A percentile compares a stretch with the other conserved stretches of the same genome.
These are phyloP conservation scores for Paecilomyces sp. DNA, from an alignment of 2,329 filamentous ascomycete species.

Conservation along the genomic window DNA sequence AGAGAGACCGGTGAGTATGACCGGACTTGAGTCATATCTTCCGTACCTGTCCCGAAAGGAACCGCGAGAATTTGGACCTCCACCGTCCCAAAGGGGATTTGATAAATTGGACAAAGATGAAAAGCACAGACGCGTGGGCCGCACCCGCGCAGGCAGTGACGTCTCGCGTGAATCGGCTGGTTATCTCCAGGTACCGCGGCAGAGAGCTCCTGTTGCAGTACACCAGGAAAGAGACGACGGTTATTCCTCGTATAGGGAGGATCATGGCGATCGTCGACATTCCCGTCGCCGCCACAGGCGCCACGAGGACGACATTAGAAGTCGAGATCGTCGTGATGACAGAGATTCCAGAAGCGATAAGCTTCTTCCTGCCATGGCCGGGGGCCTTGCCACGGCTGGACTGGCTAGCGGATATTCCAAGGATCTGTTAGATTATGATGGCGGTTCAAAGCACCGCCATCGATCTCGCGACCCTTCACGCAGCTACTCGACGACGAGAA, in stretches of 20 bases:
- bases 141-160: conserved; percentile 20
- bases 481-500: conserved; percentile 3
- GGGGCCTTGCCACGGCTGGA: conserved; percentile 29
- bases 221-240: conserved; percentile 43
- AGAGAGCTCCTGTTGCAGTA: conserved; percentile 35
- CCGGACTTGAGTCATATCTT: conserved; percentile 26
- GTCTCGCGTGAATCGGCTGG: conserved; percentile 29
- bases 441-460: conserved; percentile 14
- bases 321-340: conserved; percentile 4
- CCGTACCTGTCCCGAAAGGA: conserved; percentile 20
- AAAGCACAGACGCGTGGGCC: conserved; percentile 15
- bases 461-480: conserved; percentile 10
- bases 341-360: conserved; percentile 9
- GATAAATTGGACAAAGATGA: conserved; percentile 26
- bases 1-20: conserved; percentile 33
- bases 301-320: conserved; percentile 11
- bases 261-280: conserved; percentile 37
- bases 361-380: conserved; percentile 9
- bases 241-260: conserved; percentile 35
- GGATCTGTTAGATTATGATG: conserved; percentile 20
- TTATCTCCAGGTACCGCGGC: conserved; percentile 28
- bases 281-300: conserved; percentile 25
- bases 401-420: conserved; percentile 29
- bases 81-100: conserved; percentile 30
- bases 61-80: conserved; percentile 25